Conservation (phyloP, 352 stramenopile genomes). For the Globisporangium spinosum region DNA sequence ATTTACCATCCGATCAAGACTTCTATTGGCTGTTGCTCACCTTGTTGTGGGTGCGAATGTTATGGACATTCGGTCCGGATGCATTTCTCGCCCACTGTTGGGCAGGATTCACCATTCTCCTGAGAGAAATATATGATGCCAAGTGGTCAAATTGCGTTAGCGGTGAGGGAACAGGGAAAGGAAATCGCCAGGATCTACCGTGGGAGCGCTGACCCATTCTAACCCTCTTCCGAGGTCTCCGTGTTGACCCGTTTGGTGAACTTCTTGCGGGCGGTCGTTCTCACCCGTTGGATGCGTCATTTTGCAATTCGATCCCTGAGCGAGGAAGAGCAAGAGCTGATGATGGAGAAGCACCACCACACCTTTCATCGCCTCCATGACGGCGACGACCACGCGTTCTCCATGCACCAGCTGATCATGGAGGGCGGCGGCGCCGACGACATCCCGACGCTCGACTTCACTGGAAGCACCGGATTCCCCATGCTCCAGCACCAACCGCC, state of each 20-base stretch:
- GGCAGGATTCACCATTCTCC: not conserved
- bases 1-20: not conserved
- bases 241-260: not conserved
- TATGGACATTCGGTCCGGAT: not conserved
- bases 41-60: not conserved
- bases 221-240: not conserved
- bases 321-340: not conserved
- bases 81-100: not conserved
- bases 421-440: not conserved
- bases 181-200: not conserved
- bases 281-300: not conserved
- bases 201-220: not conserved
- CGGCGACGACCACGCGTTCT: not conserved
- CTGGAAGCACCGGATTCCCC: not conserved
- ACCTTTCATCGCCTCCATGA: not conserved
- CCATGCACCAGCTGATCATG: not conserved
- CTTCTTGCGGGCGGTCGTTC: not conserved
- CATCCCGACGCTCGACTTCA: not conserved
- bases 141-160: not conserved
- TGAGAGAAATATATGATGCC: not conserved
- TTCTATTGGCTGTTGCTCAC: not conserved
- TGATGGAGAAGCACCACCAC: not conserved
- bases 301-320: not conserved
- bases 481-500: not conserved
- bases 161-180: not conserved